A percentile compares a stretch with the other conserved stretches of the same genome.
Evolutionary conservation across 108 stramenopile species (phyloP).

Genomic region (Licmophora abbreviata): DNA sequence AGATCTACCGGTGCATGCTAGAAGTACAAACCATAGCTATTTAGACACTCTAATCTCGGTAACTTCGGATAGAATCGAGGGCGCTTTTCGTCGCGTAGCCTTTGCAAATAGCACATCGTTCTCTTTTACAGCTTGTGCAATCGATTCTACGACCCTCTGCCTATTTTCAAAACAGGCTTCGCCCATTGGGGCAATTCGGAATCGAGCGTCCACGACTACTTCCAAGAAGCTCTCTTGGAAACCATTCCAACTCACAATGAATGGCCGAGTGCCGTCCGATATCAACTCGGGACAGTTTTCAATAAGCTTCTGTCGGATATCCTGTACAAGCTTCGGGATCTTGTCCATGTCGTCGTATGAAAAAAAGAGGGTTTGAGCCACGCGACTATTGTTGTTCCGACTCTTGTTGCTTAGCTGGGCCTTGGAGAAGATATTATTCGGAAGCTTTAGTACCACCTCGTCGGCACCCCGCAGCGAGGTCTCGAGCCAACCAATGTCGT

Average conservation of each 20-base stretch:
- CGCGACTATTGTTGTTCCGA: slow-evolving; percentile 40
- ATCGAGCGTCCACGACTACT: slow-evolving; percentile 54
- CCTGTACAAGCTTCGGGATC: slow-evolving; percentile 33
- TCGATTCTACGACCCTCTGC: slow-evolving; percentile 50
- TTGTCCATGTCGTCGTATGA: slow-evolving; percentile 38
- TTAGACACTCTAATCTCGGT: no score
- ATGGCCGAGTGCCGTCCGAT: slow-evolving; percentile 52
- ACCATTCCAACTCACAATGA: slow-evolving; percentile 38
- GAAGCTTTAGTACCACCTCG: no score
- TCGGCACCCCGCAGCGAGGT: slow-evolving; percentile 15
- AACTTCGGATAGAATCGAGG: no score
- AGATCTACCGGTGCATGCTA: no score
- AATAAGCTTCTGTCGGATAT: slow-evolving; percentile 51
- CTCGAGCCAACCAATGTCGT: slow-evolving; percentile 40
- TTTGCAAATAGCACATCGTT: slow-evolving; percentile 37
- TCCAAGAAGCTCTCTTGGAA: slow-evolving; percentile 37
- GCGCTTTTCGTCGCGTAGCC: no score
- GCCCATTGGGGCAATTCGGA: no score
- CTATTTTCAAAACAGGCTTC: slow-evolving; percentile 47
- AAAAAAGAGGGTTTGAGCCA: slow-evolving; percentile 47
- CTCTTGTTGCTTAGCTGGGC: slow-evolving; percentile 52
- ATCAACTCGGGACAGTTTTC: slow-evolving; percentile 41
- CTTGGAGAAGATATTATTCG: no score
- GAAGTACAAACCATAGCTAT: no score
- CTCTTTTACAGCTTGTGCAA: slow-evolving; percentile 46